Evolutionary conservation across 495 filamentous ascomycete species (phyloP), one percentile per base, ranked within the genome.

Genomic region (Aspergillus homomorphus): DNA sequence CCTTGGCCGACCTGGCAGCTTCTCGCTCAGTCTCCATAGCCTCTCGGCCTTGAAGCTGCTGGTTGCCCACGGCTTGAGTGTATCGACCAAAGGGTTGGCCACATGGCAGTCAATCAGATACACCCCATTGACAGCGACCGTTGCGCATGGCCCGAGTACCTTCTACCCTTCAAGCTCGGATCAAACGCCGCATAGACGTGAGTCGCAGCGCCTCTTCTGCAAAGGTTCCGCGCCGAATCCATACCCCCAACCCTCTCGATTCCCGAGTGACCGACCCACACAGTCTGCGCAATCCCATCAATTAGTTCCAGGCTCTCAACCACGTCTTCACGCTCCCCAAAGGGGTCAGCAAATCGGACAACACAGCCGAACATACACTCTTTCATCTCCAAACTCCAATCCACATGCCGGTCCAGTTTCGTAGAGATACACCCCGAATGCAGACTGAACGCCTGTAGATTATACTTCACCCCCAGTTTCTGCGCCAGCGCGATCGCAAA

Each of bases 121-220:
- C 3, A 63, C 67, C 1, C 75, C 76, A 30, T 77, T 77, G 56
- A 71, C 48, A 38, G 50, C 62, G 0, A n/a, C 22, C 24, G 0
- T 15, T 33, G 28, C 30, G 43, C 2, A 58, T 46, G 26, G 24
- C 33, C 18, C 28, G 18, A 2, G 18, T n/a, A n/a, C n/a, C n/a
- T 41, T 66, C 57, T 61, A 80, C 78, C 70, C 49, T 72, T 73
- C 14, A 84, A 49, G 5, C 64, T 69, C 0, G 82, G 80, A 60
- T 87, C 82, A 59, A 85, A 73, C 0, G 83, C 83, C 1, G 83
- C 84, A 18, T 82, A 79, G 0, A 88, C 58, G 22, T 78, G 80
- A 0, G 82, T 87, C 9, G 82, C 79, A n/a, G 71, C 74, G 1
- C 84, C 85, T 58, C 82, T 73, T 42, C 81, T 73, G n/a, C n/a